A percentile compares a stretch with the other conserved stretches of the same genome.
phyloP scores from a whole-genome alignment of 2,329 filamentous ascomycete species.

The Dichotomopilus funicola region DNA sequence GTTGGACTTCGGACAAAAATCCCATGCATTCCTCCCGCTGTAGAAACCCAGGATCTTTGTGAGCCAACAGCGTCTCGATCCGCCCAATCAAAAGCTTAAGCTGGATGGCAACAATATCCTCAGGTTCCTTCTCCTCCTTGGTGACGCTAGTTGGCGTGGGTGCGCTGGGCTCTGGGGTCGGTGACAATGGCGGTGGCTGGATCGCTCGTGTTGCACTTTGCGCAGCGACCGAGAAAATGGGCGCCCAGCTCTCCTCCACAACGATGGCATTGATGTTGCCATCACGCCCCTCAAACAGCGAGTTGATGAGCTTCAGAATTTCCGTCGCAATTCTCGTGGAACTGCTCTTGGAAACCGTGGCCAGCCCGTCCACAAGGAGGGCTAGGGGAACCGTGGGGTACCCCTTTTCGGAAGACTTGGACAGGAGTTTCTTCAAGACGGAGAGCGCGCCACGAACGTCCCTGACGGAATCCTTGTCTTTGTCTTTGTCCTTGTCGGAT shows the following conservation, averaged over 20 bases:
- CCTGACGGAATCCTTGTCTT: conserved; percentile 47
- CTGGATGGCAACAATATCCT: conserved; percentile 39
- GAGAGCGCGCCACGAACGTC: conserved; percentile 57
- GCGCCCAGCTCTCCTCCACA: conserved; percentile 59
- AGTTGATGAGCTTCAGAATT: conserved; percentile 48
- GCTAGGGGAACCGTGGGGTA: conserved; percentile 55
- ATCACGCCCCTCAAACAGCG: conserved; percentile 47
- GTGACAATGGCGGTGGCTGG: conserved; percentile 1
- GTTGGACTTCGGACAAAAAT: conserved; percentile 58
- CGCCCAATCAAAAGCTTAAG: conserved; percentile 40
- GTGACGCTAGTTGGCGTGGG: conserved; percentile 18
- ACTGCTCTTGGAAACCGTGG: conserved; percentile 41
- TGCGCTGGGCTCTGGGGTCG: conserved; percentile 17
- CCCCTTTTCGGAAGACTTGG: conserved; percentile 51
- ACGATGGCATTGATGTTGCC: conserved; percentile 50
- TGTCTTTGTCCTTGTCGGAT: conserved; percentile 32
- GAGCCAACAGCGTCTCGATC: conserved; percentile 43
- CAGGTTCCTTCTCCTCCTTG: conserved; percentile 29
- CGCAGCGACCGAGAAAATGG: conserved; percentile 52
- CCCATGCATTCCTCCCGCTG: conserved; percentile 61
- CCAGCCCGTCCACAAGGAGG: conserved; percentile 51
- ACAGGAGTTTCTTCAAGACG: conserved; percentile 57
- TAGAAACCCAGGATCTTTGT: conserved; percentile 47
- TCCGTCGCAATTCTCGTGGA: conserved; percentile 41
- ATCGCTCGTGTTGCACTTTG: conserved; percentile 42